Evolutionary conservation across 108 stramenopile species (phyloP), one percentile per base, ranked within the genome.

Genomic region (Pseudonitzschia multistriata): DNA sequence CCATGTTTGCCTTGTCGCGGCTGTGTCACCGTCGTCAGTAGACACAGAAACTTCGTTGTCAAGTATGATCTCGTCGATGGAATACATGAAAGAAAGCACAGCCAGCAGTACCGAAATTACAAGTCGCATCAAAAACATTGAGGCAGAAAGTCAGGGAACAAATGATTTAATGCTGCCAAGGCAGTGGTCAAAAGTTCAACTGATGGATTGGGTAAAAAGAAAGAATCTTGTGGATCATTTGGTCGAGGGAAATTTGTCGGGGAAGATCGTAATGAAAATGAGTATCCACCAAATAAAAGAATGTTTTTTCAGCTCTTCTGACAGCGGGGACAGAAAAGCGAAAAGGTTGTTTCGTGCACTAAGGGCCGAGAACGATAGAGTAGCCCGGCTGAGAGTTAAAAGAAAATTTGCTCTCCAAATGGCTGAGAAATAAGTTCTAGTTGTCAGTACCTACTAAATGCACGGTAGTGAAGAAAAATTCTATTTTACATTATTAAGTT

Each of bases 291-390:
- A 81, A 31, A 68, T 81, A 4, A 69, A 66, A 13, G 36, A 64
- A 33, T 45, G 67, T n/a, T 81, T 81, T 52, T 80, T 71, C 31
- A 56, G 42, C 53, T 53, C 28, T 2, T 19, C 31, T 19, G 49
- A 10, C 13, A 65, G 71, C 19, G 40, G 15, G 2, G 39, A 49
- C 14, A 68, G 48, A 35, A 52, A 34, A 50, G 75, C 75, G 29
- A 52, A 60, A 27, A 59, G 45, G 45, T 29, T 81, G 33, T 76
- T 66, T 47, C n/a, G 47, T 10, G 65, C 72, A 5, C 68, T 81
- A 2, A 56, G 80, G 28, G 75, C 75, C 3, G 80, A 81, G 45
- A 81, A 76, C 45, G 80, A 81, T 42, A 55, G 80, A 27, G 64
- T 81, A 19, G 71, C 71, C 8, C 60, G 80, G 17, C 25, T 76